Evolutionary conservation across 2,329 filamentous ascomycete species (phyloP), one percentile per base, ranked within the genome.

Genomic region (Cytospora leucostoma): DNA sequence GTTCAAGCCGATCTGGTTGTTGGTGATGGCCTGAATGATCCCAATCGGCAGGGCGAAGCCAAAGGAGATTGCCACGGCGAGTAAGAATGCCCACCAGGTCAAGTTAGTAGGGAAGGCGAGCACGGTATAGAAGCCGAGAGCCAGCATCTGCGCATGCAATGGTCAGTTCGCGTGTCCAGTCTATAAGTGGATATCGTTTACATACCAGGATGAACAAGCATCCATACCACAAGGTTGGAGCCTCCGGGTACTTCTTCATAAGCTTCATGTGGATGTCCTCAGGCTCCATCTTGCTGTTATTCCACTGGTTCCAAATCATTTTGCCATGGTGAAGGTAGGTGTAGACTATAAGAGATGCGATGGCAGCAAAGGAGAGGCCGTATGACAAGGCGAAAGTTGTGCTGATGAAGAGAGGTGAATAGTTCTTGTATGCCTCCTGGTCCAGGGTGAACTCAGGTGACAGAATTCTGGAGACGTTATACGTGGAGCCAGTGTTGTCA

Each of bases 331-430:
- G 86, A 4, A 92, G 76, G 66, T 79, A 84, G 0, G 85, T 89
- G 70, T 92, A 85, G 0, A 90, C 81, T n/a, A 92, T 75, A 1
- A 92, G 80, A 0, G 88, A 83, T 0, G 89, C 79, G 49, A 92
- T 89, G 56, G 88, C 83, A 4, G 90, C 89, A 71, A 92, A 92
- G 0, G 87, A 90, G 2, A 92, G 76, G 0, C 88, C 90, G 68
- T 92, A 92, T 0, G 82, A 80, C 64, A 92, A 76, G 65, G 87
- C 83, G 71, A 91, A 92, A 0, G 88, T 89, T 1, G 89, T 91
- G 66, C 88, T 90, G 56, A 92, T 78, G 69, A 88, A 91, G 4
- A 90, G 74, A 0, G 87, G 88, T 3, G 87, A 91, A 70, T 92
- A 92, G 1, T 78, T 78, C 67, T 86, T 76, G 73, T 92, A 92